Evolutionary conservation across 2,329 filamentous ascomycete genomes (phyloP).

Genomic region (Cercospora brassicicola): DNA sequence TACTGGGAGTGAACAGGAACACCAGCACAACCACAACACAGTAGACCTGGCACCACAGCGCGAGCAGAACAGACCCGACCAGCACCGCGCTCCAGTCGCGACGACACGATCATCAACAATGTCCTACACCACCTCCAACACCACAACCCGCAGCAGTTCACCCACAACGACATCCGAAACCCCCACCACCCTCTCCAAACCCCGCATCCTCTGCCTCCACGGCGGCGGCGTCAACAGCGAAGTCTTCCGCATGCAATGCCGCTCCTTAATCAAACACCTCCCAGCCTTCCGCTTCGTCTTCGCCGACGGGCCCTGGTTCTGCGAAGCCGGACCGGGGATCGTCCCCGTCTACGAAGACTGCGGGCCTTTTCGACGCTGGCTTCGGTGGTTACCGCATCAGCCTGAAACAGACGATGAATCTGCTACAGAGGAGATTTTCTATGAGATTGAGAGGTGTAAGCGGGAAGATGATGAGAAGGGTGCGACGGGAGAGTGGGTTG

Average conservation of each 20-base stretch:
- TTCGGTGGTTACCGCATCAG: slow-evolving; percentile 64
- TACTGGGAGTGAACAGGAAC: not conserved
- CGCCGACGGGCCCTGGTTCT: slow-evolving; percentile 67
- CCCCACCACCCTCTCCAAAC: slow-evolving; percentile 39
- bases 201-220: slow-evolving; percentile 77
- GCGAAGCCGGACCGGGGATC: slow-evolving; percentile 62
- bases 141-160: not conserved
- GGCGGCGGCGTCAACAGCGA: slow-evolving; percentile 72
- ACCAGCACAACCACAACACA: not conserved
- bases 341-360: slow-evolving; percentile 63
- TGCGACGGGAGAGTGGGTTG: slow-evolving; percentile 50
- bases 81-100: not conserved
- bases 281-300: slow-evolving; percentile 69
- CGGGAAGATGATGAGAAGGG: slow-evolving; percentile 47
- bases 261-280: slow-evolving; percentile 56
- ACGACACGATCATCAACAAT: not conserved
- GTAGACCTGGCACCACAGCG: not conserved
- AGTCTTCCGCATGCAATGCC: slow-evolving; percentile 69
- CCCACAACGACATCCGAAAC: slow-evolving; percentile 5
- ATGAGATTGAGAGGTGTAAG: slow-evolving; percentile 49
- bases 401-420: slow-evolving; percentile 53
- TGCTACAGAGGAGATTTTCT: slow-evolving; percentile 50
- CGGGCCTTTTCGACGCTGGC: slow-evolving; percentile 65
- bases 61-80: not conserved
- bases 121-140: not conserved